Evolutionary conservation across 192 early-diverging fungal genomes (phyloP), one percentile per base, ranked within the genome.

Genomic region (Polychytrium aggregatum): DNA sequence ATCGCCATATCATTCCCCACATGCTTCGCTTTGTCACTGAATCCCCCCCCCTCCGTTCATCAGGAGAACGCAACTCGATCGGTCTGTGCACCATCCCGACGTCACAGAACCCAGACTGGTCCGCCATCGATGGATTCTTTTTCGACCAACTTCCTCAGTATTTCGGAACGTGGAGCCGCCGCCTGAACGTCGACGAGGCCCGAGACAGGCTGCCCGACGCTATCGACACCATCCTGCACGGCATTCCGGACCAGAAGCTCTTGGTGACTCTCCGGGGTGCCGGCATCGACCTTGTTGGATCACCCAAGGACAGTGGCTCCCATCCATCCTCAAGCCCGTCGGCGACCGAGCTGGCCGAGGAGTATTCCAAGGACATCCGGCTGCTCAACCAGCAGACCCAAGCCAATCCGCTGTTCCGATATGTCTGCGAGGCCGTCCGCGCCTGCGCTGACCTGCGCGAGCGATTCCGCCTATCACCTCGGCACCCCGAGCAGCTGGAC

Each of bases 271-370:
- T 62, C 20, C 47, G 68, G 65, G 18, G 59, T 55, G 9, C 51
- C 65, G 40, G 81, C 60, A 24, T 72, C 69, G 55, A 70, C 59
- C 0, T 83, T 40, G 65, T 51, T 25, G 60, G 39, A 43, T 55
- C 50, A 18, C 56, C 61, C 40, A 55, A 27, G 24, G 53, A 59
- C 35, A 66, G 35, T 38, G 71, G 41, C 44, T 71, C 53, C 45
- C 43, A 47, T 21, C 46, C 47, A 41, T 63, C 45, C 13, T 78
- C 43, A 25, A 72, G 13, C 38, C 51, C n/a, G n/a, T n/a, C n/a
- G 17, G 66, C 62, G 46, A 64, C 61, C 26, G 51, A 46, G 10
- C 41, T 60, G 16, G 63, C 69, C 1, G 51, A 65, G 36, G 47
- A 73, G 21, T 70, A 70, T 29, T 51, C 66, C 2, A 49, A 63